phyloP scores from a whole-genome alignment of 768 basidiomycete genomes.

The Boletus coccyginus region DNA sequence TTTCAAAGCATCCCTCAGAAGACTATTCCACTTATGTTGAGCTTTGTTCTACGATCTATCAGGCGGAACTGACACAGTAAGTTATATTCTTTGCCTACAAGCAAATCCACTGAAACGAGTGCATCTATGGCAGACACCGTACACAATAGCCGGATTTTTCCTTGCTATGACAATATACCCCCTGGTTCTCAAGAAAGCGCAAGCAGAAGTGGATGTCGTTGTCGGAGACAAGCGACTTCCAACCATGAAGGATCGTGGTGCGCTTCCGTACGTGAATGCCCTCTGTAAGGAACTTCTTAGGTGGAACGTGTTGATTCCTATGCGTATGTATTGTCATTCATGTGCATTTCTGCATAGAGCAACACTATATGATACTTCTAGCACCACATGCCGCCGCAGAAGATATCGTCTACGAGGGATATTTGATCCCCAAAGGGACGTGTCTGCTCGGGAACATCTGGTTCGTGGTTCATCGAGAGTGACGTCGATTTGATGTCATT shows the following conservation, averaged over 20 bases:
- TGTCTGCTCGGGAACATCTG: slow-evolving; percentile 6
- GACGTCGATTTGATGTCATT: no score
- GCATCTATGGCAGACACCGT: slow-evolving; percentile 10
- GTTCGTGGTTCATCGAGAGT: no score
- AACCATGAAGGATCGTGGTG: slow-evolving; percentile 6
- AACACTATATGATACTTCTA: background rate
- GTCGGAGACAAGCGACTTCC: slow-evolving; percentile 14
- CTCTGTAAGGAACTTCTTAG: slow-evolving; percentile 15
- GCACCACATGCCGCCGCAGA: background rate
- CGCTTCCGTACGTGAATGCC: slow-evolving; percentile 15
- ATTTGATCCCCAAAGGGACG: slow-evolving; percentile 23
- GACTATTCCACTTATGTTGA: background rate
- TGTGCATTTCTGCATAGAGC: background rate
- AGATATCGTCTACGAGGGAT: slow-evolving; percentile 7
- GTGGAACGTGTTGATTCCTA: background rate
- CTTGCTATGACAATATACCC: slow-evolving; percentile 17
- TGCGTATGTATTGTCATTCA: background rate
- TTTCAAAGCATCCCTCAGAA: background rate
- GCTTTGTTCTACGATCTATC: background rate
- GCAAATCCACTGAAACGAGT: background rate
- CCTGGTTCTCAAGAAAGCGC: slow-evolving; percentile 3
- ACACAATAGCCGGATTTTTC: slow-evolving; percentile 13
- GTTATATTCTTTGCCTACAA: slow-evolving; percentile 19
- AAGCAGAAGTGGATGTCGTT: slow-evolving; percentile 11
- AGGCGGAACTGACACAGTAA: slow-evolving; percentile 28